Conservation (phyloP, 768 basidiomycete species). For the Cystofilobasidium macerans region DNA sequence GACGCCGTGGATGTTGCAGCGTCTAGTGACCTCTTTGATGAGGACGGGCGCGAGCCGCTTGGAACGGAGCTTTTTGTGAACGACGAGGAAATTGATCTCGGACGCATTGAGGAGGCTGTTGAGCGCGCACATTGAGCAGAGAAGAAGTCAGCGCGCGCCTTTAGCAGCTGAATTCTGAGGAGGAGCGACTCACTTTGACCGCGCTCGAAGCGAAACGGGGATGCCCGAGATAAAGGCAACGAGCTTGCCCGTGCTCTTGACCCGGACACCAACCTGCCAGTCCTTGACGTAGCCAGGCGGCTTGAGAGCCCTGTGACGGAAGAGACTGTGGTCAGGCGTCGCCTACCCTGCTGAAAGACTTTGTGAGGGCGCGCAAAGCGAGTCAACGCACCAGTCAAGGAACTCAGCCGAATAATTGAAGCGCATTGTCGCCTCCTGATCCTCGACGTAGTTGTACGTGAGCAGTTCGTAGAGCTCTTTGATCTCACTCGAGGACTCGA, state of each 20-base stretch:
- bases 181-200: conserved; percentile 53
- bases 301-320: conserved; percentile 63
- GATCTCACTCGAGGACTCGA: conserved; percentile 62
- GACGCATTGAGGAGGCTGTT: conserved; percentile 55
- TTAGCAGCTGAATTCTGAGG: background rate
- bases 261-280: conserved; percentile 94
- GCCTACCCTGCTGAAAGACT: background rate
- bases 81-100: conserved; percentile 95
- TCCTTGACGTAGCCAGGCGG: conserved; percentile 86
- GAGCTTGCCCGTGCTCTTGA: conserved; percentile 77
- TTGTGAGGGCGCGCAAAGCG: background rate
- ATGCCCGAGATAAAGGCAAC: conserved; percentile 95
- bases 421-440: conserved; percentile 87
- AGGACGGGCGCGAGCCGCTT: conserved; percentile 90
- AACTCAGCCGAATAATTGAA: conserved; percentile 95
- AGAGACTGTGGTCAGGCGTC: conserved; percentile 10
- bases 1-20: conserved; percentile 73
- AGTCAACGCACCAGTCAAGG: conserved; percentile 58
- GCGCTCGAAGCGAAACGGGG: conserved; percentile 73
- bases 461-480: conserved; percentile 86
- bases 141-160: background rate
- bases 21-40: conserved; percentile 93
- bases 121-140: background rate
- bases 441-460: conserved; percentile 91
- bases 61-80: conserved; percentile 92